These are phyloP conservation scores for Tetrahymena thermophila DNA, from an alignment of 73 alveolate species.

Conservation along the genomic window DNA sequence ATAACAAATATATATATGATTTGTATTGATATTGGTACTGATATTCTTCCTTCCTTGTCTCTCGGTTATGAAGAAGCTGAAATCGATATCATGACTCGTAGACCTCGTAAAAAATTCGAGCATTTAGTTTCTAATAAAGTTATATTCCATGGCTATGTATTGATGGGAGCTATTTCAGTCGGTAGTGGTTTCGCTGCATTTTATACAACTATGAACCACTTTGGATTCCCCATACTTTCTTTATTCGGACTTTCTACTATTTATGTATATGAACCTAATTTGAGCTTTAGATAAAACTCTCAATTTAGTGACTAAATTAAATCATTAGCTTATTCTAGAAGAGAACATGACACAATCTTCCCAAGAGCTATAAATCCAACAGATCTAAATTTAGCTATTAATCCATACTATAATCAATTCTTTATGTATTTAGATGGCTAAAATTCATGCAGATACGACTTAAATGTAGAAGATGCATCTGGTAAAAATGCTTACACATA, in stretches of 20 bases:
- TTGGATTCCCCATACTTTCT: slow-evolving; percentile 69
- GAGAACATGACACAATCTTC: neutral
- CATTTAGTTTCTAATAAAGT: slow-evolving; percentile 61
- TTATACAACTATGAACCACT: slow-evolving; percentile 78
- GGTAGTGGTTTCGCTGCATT: slow-evolving; percentile 72
- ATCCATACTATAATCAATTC: neutral
- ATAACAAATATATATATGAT: slow-evolving; percentile 75
- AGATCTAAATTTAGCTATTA: neutral
- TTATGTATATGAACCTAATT: slow-evolving; percentile 47
- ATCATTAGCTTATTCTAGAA: neutral
- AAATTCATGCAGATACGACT: neutral
- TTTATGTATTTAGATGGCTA: neutral
- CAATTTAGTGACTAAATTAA: neutral
- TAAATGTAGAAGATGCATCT: neutral
- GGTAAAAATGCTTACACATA: neutral
- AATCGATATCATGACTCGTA: slow-evolving; percentile 76
- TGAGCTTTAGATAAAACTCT: slow-evolving; percentile 15
- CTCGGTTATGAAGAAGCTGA: slow-evolving; percentile 91
- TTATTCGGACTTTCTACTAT: slow-evolving; percentile 7
- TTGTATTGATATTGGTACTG: slow-evolving; percentile 90
- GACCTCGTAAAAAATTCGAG: slow-evolving; percentile 84
- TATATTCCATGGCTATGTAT: slow-evolving; percentile 49
- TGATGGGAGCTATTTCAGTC: slow-evolving; percentile 55
- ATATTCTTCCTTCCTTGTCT: slow-evolving; percentile 86
- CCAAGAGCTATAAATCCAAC: neutral